phyloP scores from a whole-genome alignment of 208 protist species.

The Acanthamoeba quina region DNA sequence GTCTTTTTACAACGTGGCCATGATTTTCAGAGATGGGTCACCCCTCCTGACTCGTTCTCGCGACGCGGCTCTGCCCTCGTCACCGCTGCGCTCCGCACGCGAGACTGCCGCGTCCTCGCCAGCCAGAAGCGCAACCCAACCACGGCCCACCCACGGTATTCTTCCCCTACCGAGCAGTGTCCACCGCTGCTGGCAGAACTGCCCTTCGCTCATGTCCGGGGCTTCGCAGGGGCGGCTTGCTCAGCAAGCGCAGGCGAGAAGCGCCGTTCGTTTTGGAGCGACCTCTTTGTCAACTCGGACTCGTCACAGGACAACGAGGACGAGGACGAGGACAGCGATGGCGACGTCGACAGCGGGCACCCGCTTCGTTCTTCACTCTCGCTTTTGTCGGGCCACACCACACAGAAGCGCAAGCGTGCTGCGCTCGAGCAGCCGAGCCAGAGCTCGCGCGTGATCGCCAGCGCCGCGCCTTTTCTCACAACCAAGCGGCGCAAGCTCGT shows the following conservation, averaged over 20 bases:
- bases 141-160: neutral
- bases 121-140: neutral
- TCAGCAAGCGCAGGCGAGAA: neutral
- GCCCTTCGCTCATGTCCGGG: neutral
- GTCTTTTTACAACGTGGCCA: no score
- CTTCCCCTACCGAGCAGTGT: no score
- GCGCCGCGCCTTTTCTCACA: neutral
- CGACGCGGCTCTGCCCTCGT: neutral
- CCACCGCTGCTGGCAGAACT: no score
- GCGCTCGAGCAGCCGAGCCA: neutral
- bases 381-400: neutral
- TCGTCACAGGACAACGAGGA: neutral
- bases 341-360: neutral
- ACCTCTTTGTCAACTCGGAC: slow-evolving; percentile 40
- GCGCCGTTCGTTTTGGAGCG: slow-evolving; percentile 47
- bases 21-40: neutral
- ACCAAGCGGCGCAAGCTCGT: neutral
- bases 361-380: slow-evolving; percentile 61
- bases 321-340: neutral
- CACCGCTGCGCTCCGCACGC: neutral
- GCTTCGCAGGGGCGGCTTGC: neutral
- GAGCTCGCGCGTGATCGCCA: neutral
- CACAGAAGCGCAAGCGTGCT: neutral
- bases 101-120: neutral
- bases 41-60: neutral